Evolutionary conservation across 1,284 basidiomycete genomes (phyloP), one percentile per base, ranked within the genome.

Genomic region (Ceratobasidium sp.): DNA sequence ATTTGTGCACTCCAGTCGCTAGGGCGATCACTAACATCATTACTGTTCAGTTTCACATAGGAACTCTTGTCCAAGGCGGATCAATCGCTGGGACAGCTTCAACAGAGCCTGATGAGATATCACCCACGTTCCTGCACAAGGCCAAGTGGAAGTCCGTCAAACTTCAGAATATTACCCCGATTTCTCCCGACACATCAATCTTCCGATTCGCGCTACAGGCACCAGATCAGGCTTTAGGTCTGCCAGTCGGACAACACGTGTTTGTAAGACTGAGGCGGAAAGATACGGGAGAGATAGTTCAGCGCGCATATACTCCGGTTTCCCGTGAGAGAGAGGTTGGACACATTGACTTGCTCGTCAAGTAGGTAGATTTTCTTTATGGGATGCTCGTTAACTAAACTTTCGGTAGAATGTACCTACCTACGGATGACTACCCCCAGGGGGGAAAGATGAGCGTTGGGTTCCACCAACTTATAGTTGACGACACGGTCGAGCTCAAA

Each of bases 231-330:
- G 75, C 76, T 22, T 79, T 89, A 0, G 88, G 88, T n/a, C 76
- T 90, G 10, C 86, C 86, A 0, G 80, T 82, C 6, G 88, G 88
- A 0, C 86, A 89, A 71, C 88, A 90, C 72, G 83, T 89, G 56
- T 87, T 84, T 71, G 79, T 84, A 2, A 80, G 86, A 1, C 72
- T 86, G 27, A 75, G 75, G 54, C 74, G 80, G 52, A 83, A 83
- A 70, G 77, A 77, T 29, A 77, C 76, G 7, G 81, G 81, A 8
- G 81, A 85, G 67, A 70, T 85, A 0, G 81, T 88, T 0, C 86
- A 87, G 72, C 79, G 87, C 29, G 86, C 87, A 0, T 89, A 89
- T 72, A 89, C 87, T 1, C 87, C 88, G 0, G 80, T 88, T 40
- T 86, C 85, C 17, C 75, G 75, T 54, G 76, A 78, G 52, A 76